phyloP scores from a whole-genome alignment of 441 rosid genomes.

The Adansonia gregorii region DNA sequence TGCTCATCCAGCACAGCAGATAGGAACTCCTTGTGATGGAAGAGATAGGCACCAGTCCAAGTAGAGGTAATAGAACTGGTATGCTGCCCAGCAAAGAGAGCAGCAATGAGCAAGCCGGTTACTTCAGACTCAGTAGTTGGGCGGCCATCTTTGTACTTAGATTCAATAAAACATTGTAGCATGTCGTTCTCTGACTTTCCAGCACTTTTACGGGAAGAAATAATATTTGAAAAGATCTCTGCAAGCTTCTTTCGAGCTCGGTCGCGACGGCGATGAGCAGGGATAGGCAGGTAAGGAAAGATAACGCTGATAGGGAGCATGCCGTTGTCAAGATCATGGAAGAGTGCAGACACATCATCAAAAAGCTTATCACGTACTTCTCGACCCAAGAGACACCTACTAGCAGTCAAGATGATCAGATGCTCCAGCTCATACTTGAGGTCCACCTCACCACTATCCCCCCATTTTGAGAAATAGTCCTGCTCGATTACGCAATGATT shows the following conservation, averaged over 20 bases:
- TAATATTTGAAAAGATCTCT: constrained; percentile 74
- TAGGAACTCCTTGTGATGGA: constrained; percentile 59
- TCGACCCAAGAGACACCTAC: constrained; percentile 91
- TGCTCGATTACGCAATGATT: constrained; percentile 38
- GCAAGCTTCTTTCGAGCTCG: constrained; percentile 83
- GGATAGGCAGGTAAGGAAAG: constrained; percentile 91
- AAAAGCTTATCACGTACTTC: constrained; percentile 98
- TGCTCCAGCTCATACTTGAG: constrained; percentile 91
- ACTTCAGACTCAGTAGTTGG: constrained; percentile 87
- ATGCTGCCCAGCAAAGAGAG: constrained; percentile 98
- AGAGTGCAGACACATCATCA: constrained; percentile 89
- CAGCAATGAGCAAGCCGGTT: constrained; percentile 96
- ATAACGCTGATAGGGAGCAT: constrained; percentile 98
- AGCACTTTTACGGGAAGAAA: constrained; percentile 70
- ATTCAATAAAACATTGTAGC: constrained; percentile 95
- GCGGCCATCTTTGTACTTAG: constrained; percentile 93
- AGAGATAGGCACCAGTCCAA: constrained; percentile 96
- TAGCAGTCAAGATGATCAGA: constrained; percentile 95
- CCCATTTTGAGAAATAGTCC: constrained; percentile 97
- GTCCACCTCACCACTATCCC: constrained; percentile 93
- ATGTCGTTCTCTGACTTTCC: constrained; percentile 85
- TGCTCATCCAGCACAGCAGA: constrained; percentile 81
- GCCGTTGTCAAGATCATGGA: constrained; percentile 97
- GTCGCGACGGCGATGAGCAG: constrained; percentile 97
- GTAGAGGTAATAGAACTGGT: constrained; percentile 99